Percentiles rank a stretch among this genome's conserved stretches.
Evolutionary conservation across 176 grass and related monocot genomes (phyloP).

Genomic region (Tillandsia fasciculata): DNA sequence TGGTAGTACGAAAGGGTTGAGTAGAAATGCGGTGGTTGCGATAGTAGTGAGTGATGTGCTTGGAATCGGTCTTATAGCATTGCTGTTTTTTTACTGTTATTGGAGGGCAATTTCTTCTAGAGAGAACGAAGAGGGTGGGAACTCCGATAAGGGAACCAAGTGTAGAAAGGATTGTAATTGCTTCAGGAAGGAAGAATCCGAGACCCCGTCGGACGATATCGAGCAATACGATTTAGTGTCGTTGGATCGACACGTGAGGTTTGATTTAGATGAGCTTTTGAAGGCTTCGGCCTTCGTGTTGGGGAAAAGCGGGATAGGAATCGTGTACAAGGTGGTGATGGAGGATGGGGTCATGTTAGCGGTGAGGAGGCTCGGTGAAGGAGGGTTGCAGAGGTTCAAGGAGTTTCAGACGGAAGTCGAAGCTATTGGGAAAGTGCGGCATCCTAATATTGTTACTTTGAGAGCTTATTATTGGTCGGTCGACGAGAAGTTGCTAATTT

Average conservation of each 20-base stretch:
- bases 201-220: conserved; percentile 34
- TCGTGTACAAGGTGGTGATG: conserved; percentile 85
- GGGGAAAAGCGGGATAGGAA: conserved; percentile 84
- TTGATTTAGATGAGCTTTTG: conserved; percentile 70
- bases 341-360: conserved; percentile 52
- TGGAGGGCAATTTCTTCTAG: conserved; percentile 36
- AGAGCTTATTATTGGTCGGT: conserved; percentile 97
- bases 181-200: conserved; percentile 51
- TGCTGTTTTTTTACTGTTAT: conserved; percentile 75
- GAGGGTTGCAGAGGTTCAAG: conserved; percentile 80
- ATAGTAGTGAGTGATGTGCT: conserved; percentile 63
- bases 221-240: conserved; percentile 55
- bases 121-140: conserved; percentile 21
- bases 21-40: conserved; percentile 45
- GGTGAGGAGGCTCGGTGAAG: conserved; percentile 73
- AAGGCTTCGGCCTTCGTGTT: conserved; percentile 82
- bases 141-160: conserved; percentile 17
- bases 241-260: conserved; percentile 54
- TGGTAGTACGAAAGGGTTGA: conserved; percentile 40
- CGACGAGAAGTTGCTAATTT: conserved; percentile 91
- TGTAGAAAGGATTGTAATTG: conserved; percentile 48
- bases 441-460: conserved; percentile 80
- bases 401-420: conserved; percentile 87
- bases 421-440: conserved; percentile 77
- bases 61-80: conserved; percentile 57